Evolutionary conservation across 2,329 filamentous ascomycete species (phyloP), one percentile per base, ranked within the genome.

Genomic region (Tolypocladium sp.): DNA sequence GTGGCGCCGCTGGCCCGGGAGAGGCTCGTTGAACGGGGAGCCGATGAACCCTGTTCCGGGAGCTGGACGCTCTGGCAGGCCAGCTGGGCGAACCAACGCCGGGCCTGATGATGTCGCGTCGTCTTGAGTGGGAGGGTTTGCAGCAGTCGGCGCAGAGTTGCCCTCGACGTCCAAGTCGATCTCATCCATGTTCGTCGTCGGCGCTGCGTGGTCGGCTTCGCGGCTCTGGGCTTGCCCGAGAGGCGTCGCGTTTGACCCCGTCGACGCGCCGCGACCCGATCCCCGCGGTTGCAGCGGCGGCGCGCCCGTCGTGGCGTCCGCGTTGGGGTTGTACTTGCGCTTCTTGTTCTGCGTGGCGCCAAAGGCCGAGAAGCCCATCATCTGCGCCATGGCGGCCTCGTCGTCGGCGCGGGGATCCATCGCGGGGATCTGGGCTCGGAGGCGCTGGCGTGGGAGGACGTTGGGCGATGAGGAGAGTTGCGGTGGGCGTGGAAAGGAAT

Each of bases 351-450:
- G 78, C 1, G 80, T 75, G 12, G 74, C 72, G 64, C 88, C 88
- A 68, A 92, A 92, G 59, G 83, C 81, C 10, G 85, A 81, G 72
- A 92, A 92, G 63, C 89, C 89, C 85, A 92, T 88, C 54, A 82
- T 80, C 49, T 82, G 81, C 27, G 86, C 85, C 70, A 90, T 85
- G 57, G 82, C 82, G 20, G 49, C 49, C 20, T 82, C 77, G 25
- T 69, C 68, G n/a, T 62, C 63, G 42, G 64, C 42, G 56, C 58
- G 59, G 44, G 56, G 27, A 42, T 67, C 64, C 66, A 64, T 65
- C 17, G 46, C 44, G 33, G n/a, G 35, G 49, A n/a, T n/a, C 8
- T 8, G 30, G 30, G 5, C 10, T 15, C 20, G 30, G 1, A 8
- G 30, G 20, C 4, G 49, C 17, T 13, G 49, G 30, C 5, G n/a